Base-by-base conservation (phyloP, 164 flowering plant genomes). In the Euptelea pleiosperma region DNA sequence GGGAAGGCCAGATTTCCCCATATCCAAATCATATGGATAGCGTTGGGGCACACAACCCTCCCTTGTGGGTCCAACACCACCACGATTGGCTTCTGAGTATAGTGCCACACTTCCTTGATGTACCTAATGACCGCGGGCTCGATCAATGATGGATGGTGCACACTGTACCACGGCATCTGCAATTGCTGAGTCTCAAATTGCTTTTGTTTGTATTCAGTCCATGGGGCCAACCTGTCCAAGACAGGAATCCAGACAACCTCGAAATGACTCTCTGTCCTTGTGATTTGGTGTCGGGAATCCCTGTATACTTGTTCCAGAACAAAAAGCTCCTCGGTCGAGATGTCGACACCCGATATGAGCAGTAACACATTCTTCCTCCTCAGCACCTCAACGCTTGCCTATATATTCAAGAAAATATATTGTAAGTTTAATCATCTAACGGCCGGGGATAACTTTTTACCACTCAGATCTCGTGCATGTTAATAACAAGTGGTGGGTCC, bases 161-260 rank as follows among this genome's bases (percentile, higher is more conserved):
- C 52, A 0, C 68, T 45, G 67, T 69, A 72, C 97, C 97, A 86
- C 2, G 83, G 79, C 92, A 89, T 93, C 37, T 41, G 0, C 29
- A 7, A 59, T 76, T 78, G 34, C 81, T 82, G 8, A 29, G 52
- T 21, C 53, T 62, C 67, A 43, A 80, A 77, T 16, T 62, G 65
- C 22, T 62, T 52, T 19, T 77, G 66, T 58, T 63, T 74, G 8
- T 26, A 68, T 1, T 76, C 78, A 0, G 56, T 71, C 87, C 85
- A 79, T 24, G 77, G 70, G n/a, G 55, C 29, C 0, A 68, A 46
- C 44, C 65, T 60, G 57, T 83, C 92, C 9, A 75, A 70, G 0
- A 90, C 63, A 0, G 99, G 99, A 8, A 93, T 58, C 99, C 99
- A 93, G 7, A 90, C 82, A 2, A 93, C 69, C 73, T 93, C 96